phyloP scores from a whole-genome alignment of 768 basidiomycete species.

The Boletus tomentosulus region DNA sequence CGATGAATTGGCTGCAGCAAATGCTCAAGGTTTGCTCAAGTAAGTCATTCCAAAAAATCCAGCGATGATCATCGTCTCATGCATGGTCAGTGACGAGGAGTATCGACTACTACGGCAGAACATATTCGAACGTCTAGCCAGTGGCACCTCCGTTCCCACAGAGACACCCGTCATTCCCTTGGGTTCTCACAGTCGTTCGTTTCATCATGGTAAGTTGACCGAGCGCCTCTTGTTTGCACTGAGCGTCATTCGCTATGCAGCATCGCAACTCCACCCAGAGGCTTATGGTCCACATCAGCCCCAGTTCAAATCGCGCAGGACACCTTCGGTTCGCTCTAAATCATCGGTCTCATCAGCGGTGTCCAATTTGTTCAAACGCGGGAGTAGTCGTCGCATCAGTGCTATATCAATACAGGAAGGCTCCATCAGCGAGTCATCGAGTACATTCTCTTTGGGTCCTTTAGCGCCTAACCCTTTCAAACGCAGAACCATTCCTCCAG shows the following conservation, averaged over 20 bases:
- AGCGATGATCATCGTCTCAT: conserved; percentile 3
- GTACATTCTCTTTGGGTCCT: conserved; percentile 33
- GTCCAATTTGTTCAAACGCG: conserved; percentile 50
- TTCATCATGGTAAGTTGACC: conserved; percentile 12
- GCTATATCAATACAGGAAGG: conserved; percentile 40
- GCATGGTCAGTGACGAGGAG: conserved; percentile 65
- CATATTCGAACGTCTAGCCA: conserved; percentile 76
- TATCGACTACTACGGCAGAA: conserved; percentile 81
- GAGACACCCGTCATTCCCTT: conserved; percentile 63
- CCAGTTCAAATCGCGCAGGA: conserved; percentile 34
- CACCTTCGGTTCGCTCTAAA: conserved; percentile 52
- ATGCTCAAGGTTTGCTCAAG: conserved; percentile 77
- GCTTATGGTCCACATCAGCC: conserved; percentile 29
- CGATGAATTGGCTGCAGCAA: conserved; percentile 75
- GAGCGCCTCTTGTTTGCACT: background rate
- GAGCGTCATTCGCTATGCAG: conserved; percentile 7
- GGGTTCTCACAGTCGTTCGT: conserved; percentile 31
- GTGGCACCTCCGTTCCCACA: conserved; percentile 50
- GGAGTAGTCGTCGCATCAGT: conserved; percentile 33
- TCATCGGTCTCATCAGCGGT: conserved; percentile 50
- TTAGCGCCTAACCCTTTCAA: conserved; percentile 33
- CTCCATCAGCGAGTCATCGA: conserved; percentile 42
- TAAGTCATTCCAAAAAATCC: conserved; percentile 32
- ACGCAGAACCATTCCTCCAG: conserved; percentile 43
- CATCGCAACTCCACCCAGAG: conserved; percentile 15